Base-by-base conservation (phyloP, 164 flowering plant genomes). In the Echeveria elegans region DNA sequence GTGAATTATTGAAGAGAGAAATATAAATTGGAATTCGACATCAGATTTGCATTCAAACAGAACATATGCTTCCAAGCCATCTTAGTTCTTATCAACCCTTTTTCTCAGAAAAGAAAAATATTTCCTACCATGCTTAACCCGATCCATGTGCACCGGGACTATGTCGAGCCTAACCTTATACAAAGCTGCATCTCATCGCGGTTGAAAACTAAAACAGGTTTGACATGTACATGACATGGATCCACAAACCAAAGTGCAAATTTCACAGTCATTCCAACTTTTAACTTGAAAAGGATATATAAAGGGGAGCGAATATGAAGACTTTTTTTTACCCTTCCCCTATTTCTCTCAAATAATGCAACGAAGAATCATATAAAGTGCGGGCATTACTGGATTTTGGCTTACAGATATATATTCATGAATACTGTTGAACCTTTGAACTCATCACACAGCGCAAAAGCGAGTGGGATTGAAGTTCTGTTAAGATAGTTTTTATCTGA, bases 1-100 rank as follows among this genome's bases (percentile, higher is more conserved):
- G 70, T 82, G 78, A 79, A 77, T 82, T 77, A 82, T 82, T 82
- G 82, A 47, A 24, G 65, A 45, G 52, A 64, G 67, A 73, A 72
- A 68, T 61, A 52, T 5, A 16, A 23, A 75, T 66, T 23, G 59
- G 74, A 70, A 74, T 73, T 75, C 70, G 71, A 43, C 70, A 43
- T 68, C 67, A 71, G 78, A 71, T 70, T 77, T 75, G 78, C 75
- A 76, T 72, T 71, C 62, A 36, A 10, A 66, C 65, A 67, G 74
- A 77, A 77, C 71, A 66, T 66, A 82, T 79, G 75, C 82, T 62
- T n/a, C 53, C n/a, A 6, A 50, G 8, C 56, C 28, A 7, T 53
- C 15, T 53, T 11, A 53, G 28, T 28, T 40, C 45, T 40, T 40
- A 40, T 40, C 45, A 11, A 7, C 11, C 45, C 11, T 12, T 40